Conservation (phyloP, 306 rosid species). For the Ormosia emarginata region DNA sequence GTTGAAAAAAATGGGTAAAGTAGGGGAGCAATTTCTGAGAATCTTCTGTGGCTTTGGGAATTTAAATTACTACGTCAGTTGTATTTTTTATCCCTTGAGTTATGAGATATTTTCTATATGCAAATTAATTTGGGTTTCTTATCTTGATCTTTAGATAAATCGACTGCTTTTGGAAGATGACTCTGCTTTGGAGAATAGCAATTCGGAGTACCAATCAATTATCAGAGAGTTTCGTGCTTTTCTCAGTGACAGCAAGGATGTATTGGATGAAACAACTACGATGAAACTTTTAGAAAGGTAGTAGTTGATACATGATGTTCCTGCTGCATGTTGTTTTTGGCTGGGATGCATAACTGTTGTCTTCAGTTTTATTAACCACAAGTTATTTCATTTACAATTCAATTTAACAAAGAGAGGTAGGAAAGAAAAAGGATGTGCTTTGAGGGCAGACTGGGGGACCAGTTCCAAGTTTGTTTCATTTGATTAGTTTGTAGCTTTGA, state of each 20-base stretch:
- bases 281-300: conserved; percentile 94
- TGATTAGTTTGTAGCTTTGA: conserved; percentile 6
- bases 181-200: conserved; percentile 58
- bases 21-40: neutral
- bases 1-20: neutral
- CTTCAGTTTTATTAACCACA: neutral
- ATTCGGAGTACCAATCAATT: conserved; percentile 74
- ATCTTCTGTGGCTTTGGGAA: neutral
- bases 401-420: neutral
- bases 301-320: conserved; percentile 22
- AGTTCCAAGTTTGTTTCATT: neutral
- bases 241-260: conserved; percentile 92
- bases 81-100: conserved; percentile 6
- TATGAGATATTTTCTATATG: conserved; percentile 5
- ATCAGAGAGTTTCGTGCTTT: conserved; percentile 87
- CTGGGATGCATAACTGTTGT: neutral
- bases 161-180: conserved; percentile 95
- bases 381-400: neutral
- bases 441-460: neutral
- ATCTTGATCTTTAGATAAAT: conserved; percentile 61
- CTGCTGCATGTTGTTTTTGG: conserved; percentile 17
- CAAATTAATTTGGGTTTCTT: conserved; percentile 26
- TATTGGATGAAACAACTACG: conserved; percentile 90
- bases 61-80: conserved; percentile 11
- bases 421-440: conserved; percentile 2